Percentiles rank a stretch among this genome's conserved stretches.
Evolutionary conservation across 495 filamentous ascomycete species (phyloP).

Genomic region (Tricharina praecox): DNA sequence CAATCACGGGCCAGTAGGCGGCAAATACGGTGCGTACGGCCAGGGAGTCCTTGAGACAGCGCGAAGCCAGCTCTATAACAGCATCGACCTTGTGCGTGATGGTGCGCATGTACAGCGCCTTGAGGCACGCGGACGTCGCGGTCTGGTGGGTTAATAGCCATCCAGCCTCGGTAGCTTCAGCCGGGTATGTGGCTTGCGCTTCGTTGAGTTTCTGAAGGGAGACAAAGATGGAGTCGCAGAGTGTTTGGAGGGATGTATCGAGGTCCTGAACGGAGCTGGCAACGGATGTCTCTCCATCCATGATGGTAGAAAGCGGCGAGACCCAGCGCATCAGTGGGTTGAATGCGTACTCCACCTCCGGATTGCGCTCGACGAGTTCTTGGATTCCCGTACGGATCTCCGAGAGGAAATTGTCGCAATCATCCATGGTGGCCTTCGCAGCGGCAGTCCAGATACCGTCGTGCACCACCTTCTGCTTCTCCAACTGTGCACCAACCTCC

Average conservation of each 20-base stretch:
- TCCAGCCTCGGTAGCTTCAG: constrained; percentile 39
- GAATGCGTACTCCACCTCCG: constrained; percentile 20
- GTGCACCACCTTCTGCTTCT: constrained; percentile 29
- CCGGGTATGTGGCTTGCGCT: constrained; percentile 30
- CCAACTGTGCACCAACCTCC: not conserved
- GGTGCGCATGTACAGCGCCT: constrained; percentile 39
- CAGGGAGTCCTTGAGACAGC: constrained; percentile 27
- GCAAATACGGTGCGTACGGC: constrained; percentile 44
- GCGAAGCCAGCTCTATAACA: constrained; percentile 35
- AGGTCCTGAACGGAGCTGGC: constrained; percentile 25
- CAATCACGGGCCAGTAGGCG: constrained; percentile 52
- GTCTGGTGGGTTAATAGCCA: constrained; percentile 48
- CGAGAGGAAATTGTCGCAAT: not conserved
- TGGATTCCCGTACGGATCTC: not conserved
- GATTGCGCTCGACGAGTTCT: constrained; percentile 2
- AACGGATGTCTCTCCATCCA: not conserved
- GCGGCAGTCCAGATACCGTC: constrained; percentile 13
- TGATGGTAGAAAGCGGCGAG: not conserved
- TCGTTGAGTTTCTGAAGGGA: constrained; percentile 55
- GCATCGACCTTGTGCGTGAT: constrained; percentile 37
- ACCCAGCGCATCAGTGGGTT: constrained; percentile 16
- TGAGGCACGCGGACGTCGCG: constrained; percentile 38
- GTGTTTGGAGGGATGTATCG: constrained; percentile 40
- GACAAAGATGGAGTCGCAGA: constrained; percentile 51
- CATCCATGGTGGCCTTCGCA: constrained; percentile 7